These are phyloP conservation scores for Acidiella bohemica DNA, from an alignment of 495 filamentous ascomycete species.

Conservation along the genomic window DNA sequence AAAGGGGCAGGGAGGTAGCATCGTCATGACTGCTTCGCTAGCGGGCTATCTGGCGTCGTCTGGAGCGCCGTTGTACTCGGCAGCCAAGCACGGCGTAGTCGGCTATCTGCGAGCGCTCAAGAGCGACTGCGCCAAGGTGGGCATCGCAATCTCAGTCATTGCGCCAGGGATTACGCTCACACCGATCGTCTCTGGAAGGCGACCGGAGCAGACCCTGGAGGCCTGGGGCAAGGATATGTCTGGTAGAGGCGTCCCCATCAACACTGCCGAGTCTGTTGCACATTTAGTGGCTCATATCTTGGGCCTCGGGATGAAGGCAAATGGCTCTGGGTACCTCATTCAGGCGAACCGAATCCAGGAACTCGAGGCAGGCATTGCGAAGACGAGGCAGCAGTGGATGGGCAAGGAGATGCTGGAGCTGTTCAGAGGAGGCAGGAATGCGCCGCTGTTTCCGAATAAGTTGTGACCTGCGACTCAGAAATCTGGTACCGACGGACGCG, in stretches of 20 bases:
- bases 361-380: conserved; percentile 25
- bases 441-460: conserved; percentile 23
- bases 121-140: conserved; percentile 21
- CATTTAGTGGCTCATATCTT: conserved; percentile 24
- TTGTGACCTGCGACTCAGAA: too few species aligned
- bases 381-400: conserved; percentile 27
- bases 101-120: conserved; percentile 29
- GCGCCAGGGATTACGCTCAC: conserved; percentile 29
- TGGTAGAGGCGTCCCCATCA: conserved; percentile 22
- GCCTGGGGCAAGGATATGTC: conserved; percentile 22
- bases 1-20: conserved; percentile 20
- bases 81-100: conserved; percentile 27
- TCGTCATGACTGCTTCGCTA: conserved; percentile 24
- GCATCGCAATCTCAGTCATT: conserved; percentile 24
- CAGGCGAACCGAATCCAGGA: conserved; percentile 24
- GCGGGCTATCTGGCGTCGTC: conserved; percentile 27
- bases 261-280: conserved; percentile 25
- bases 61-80: conserved; percentile 25
- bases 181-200: conserved; percentile 18
- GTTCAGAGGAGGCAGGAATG: conserved; percentile 23
- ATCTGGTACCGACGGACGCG: too few species aligned
- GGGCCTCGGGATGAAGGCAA: conserved; percentile 22
- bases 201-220: conserved; percentile 10
- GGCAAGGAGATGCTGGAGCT: conserved; percentile 28
- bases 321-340: conserved; percentile 24